Conservation (phyloP, 2,329 filamentous ascomycete genomes). For the Erysiphe pulchra region DNA sequence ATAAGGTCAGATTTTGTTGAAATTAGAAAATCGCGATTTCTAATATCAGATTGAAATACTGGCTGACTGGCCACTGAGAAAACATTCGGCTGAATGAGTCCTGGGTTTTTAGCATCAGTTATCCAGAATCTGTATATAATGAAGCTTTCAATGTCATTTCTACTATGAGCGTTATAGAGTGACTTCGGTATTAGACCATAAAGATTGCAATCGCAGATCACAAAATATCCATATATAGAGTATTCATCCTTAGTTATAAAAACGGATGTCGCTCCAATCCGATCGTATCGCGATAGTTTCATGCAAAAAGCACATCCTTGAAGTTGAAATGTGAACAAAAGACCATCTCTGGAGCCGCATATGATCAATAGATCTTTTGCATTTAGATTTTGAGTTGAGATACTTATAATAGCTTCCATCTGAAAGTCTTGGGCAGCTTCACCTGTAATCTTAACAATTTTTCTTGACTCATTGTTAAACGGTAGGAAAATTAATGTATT, state of each 20-base stretch:
- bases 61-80: conserved; percentile 21
- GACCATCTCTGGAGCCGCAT: conserved; percentile 12
- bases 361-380: conserved; percentile 5
- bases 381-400: conserved; percentile 3
- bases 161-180: neutral
- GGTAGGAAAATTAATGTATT: conserved; percentile 6
- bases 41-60: conserved; percentile 9
- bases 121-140: conserved; percentile 20
- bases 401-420: conserved; percentile 9
- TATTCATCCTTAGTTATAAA: conserved; percentile 7
- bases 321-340: conserved; percentile 7
- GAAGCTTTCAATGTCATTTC: conserved; percentile 1
- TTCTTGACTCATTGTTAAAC: conserved; percentile 1
- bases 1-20: conserved; percentile 24
- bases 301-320: conserved; percentile 2
- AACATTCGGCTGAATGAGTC: conserved; percentile 21
- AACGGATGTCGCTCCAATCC: conserved; percentile 10
- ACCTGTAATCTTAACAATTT: conserved; percentile 3
- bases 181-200: conserved; percentile 6
- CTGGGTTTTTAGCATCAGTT: conserved; percentile 22
- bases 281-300: conserved; percentile 3
- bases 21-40: conserved; percentile 18
- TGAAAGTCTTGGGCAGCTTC: neutral
- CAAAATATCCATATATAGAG: conserved; percentile 15
- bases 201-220: conserved; percentile 23